phyloP scores from a whole-genome alignment of 495 filamentous ascomycete genomes.

The Aspergillus haitiensis region DNA sequence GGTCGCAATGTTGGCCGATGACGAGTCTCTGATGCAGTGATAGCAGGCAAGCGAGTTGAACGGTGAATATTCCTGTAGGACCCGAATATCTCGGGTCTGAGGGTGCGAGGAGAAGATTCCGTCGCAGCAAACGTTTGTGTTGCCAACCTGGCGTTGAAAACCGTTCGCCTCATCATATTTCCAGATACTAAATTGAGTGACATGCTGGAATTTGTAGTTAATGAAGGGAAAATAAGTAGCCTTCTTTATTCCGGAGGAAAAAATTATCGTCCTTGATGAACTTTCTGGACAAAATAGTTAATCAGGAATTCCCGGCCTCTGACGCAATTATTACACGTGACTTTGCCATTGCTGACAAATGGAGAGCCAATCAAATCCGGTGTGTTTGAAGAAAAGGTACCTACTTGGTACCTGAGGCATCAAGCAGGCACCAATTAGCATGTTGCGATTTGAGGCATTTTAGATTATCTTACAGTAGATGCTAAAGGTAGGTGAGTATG shows the following conservation, averaged over 20 bases:
- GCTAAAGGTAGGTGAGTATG: no score
- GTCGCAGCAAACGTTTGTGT: slow-evolving; percentile 28
- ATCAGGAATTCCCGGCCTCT: slow-evolving; percentile 27
- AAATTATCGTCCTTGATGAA: no score
- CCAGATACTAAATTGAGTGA: slow-evolving; percentile 38
- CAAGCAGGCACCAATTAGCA: no score
- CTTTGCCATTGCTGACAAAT: slow-evolving; percentile 36
- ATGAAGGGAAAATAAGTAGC: neutral
- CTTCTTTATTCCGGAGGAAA: no score
- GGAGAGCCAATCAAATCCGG: slow-evolving; percentile 29
- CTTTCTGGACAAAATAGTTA: no score
- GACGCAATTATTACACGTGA: slow-evolving; percentile 46
- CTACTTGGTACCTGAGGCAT: no score
- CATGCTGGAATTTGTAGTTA: slow-evolving; percentile 25
- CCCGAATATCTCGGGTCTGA: slow-evolving; percentile 33
- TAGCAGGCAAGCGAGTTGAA: slow-evolving; percentile 45
- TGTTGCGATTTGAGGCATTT: no score
- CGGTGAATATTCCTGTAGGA: slow-evolving; percentile 39
- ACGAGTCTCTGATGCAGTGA: slow-evolving; percentile 51
- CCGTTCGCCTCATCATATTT: slow-evolving; percentile 37
- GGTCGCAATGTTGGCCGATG: slow-evolving; percentile 50
- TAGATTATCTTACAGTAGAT: no score
- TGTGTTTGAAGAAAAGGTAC: slow-evolving; percentile 21
- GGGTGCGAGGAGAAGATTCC: slow-evolving; percentile 30
- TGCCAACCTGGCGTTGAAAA: slow-evolving; percentile 31